phyloP scores from a whole-genome alignment of 768 basidiomycete genomes.

The Austroboletus eburneus region DNA sequence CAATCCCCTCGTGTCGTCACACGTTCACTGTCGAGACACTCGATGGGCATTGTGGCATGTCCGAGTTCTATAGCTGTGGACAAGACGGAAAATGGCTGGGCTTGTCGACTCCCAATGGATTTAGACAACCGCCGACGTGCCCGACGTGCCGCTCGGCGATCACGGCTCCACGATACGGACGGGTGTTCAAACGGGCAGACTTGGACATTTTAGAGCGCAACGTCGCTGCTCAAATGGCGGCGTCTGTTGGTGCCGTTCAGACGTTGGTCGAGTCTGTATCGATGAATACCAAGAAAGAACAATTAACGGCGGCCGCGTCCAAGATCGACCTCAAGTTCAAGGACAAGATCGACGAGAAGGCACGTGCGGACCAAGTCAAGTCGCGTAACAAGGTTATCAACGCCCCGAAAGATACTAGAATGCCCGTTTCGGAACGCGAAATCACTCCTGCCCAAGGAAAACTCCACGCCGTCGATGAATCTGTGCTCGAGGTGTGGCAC shows the following conservation, averaged over 20 bases:
- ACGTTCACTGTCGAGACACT: constrained; percentile 69
- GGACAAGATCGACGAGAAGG: constrained; percentile 2
- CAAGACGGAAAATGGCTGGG: constrained; percentile 40
- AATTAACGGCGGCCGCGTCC: constrained; percentile 1
- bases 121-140: constrained; percentile 46
- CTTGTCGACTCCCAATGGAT: constrained; percentile 39
- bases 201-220: constrained; percentile 66
- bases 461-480: constrained; percentile 29
- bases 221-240: constrained; percentile 49
- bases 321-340: constrained; percentile 16
- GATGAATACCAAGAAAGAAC: constrained; percentile 18
- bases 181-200: constrained; percentile 56
- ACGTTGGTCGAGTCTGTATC: constrained; percentile 28
- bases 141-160: constrained; percentile 60
- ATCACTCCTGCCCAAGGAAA: constrained; percentile 25
- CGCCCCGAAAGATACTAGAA: constrained; percentile 9
- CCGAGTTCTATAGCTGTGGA: constrained; percentile 43
- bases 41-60: constrained; percentile 54
- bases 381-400: constrained; percentile 14
- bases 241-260: constrained; percentile 34
- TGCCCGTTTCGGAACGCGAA: constrained; percentile 24
- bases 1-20: constrained; percentile 58
- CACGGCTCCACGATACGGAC: constrained; percentile 55
- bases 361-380: constrained; percentile 5
- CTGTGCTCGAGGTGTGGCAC: constrained; percentile 38